phyloP scores from a whole-genome alignment of 2,329 filamentous ascomycete genomes.

The Scleromitrula shiraiana region DNA sequence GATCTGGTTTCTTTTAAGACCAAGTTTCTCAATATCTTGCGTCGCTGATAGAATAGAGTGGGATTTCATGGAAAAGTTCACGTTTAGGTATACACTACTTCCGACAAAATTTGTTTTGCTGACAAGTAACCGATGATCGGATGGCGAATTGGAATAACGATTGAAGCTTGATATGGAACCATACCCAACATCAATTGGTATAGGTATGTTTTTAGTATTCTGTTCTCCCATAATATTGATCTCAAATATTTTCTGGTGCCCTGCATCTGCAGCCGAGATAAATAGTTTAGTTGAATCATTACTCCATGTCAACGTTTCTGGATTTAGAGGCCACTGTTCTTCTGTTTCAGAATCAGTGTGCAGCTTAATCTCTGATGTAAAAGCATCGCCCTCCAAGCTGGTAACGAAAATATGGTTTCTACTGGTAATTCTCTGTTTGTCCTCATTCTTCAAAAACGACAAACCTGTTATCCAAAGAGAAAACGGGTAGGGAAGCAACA shows the following conservation, averaged over 20 bases:
- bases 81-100: constrained; percentile 50
- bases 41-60: no score
- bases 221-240: no score
- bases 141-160: background rate
- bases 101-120: constrained; percentile 59
- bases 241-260: background rate
- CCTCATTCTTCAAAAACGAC: constrained; percentile 1
- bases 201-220: no score
- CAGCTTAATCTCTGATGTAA: no score
- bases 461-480: background rate
- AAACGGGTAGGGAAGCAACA: background rate
- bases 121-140: constrained; percentile 33
- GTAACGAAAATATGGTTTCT: background rate
- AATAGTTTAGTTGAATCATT: background rate
- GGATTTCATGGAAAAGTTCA: no score
- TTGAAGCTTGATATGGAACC: background rate
- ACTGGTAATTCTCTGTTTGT: background rate
- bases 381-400: no score
- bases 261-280: background rate
- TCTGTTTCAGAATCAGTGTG: no score
- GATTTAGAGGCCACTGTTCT: background rate
- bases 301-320: background rate
- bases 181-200: background rate
- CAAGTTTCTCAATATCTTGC: no score
- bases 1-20: no score